Base-by-base conservation (phyloP, 306 rosid genomes). In the Pterocarpus macrocarpus region DNA sequence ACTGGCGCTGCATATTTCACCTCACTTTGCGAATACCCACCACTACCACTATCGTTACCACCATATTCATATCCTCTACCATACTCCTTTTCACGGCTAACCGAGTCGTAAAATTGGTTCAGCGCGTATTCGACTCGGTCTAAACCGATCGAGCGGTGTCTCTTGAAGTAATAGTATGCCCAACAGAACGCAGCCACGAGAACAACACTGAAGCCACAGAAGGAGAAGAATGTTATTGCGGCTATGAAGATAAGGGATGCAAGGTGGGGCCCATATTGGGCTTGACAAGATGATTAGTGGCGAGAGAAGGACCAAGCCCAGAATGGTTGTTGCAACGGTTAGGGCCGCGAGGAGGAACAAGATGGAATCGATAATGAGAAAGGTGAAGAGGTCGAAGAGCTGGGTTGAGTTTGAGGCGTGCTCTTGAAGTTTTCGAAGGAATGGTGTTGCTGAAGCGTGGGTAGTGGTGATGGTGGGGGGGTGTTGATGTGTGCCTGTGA, bases 261-360 rank as follows among this genome's bases (percentile, higher is more conserved):
- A 86, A 0, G 80, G 8, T 0, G 98, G 97, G 41, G 87, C 75
- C 97, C 92, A 94, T 47, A 94, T 52, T 35, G 98, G 98, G 79
- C 84, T 87, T 0, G 90, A 71, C 0, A 94, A 0, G 15, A 94
- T 39, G 68, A 94, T 76, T 61, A 94, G 2, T 0, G 97, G 98
- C 13, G 83, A 11, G 14, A 90, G 84, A 45, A 94, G 38, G 73
- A 92, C 58, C 8, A 90, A 16, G 0, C 85, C 87, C 8, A 90
- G 3, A 38, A 80, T 12, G 1, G 85, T 17, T 7, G 62, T 85
- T 2, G 85, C 78, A 47, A 87, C 22, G 22, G 93, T 90, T 36
- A 90, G 64, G 63, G 94, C 89, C 7, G 86, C 34, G 15, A 94
- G 91, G 86, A 92, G 32, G 73, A 94, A 84, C 57, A 85, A 82